Evolutionary conservation across 1,139 yeast species (phyloP).

Genomic region (Hansenula anomala): DNA sequence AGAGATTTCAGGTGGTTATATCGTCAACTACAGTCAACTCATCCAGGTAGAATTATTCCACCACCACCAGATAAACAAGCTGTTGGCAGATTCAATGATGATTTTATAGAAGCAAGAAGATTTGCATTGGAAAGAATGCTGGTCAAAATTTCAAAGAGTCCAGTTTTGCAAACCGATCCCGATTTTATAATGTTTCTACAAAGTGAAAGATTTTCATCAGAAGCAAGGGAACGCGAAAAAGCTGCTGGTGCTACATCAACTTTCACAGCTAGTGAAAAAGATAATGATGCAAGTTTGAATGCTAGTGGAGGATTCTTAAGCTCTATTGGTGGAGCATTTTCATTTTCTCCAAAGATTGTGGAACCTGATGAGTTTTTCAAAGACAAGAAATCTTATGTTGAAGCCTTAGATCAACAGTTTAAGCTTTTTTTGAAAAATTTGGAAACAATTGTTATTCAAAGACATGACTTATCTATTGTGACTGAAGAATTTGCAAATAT

Average conservation of each 20-base stretch:
- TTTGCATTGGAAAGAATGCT: conserved; percentile 88
- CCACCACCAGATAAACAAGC: conserved; percentile 98
- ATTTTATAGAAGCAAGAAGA: conserved; percentile 82
- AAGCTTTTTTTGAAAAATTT: conserved; percentile 65
- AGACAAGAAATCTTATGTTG: conserved; percentile 65
- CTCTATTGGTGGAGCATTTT: conserved; percentile 35
- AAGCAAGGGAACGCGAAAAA: conserved; percentile 53
- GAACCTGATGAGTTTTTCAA: conserved; percentile 81
- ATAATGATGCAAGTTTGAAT: conserved; percentile 19
- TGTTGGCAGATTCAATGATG: conserved; percentile 83
- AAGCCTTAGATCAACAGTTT: conserved; percentile 68
- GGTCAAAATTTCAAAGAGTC: conserved; percentile 53
- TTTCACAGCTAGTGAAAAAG: conserved; percentile 29
- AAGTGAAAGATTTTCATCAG: conserved; percentile 63
- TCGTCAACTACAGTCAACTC: conserved; percentile 78
- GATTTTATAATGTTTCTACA: conserved; percentile 79
- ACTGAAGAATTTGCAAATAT: conserved; percentile 59
- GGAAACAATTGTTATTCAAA: conserved; percentile 69
- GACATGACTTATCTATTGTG: conserved; percentile 65
- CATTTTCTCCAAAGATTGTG: conserved; percentile 50
- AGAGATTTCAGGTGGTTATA: conserved; percentile 85
- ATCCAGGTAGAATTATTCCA: conserved; percentile 89
- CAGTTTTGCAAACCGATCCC: conserved; percentile 57
- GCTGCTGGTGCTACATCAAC: conserved; percentile 47
- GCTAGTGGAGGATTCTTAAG: conserved; percentile 18